These are phyloP conservation scores for Caloboletus inedulis DNA, from an alignment of 1,284 basidiomycete genomes.

Conservation along the genomic window DNA sequence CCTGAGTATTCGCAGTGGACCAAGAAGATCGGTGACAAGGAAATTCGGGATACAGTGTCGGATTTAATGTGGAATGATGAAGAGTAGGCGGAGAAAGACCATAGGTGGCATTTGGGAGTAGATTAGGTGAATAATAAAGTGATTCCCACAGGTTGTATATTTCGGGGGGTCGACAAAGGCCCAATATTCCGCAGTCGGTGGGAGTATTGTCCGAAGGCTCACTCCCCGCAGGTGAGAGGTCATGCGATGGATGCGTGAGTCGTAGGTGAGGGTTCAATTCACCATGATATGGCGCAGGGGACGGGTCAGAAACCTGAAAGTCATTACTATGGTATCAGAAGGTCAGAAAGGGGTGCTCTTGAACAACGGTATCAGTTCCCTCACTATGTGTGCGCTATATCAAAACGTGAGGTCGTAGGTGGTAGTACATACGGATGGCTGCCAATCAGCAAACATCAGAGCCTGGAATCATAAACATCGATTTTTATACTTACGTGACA, in stretches of 20 bases:
- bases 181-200: not conserved
- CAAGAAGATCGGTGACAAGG: slow-evolving; percentile 3
- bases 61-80: not conserved
- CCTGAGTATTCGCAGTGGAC: not conserved
- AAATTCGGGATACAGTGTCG: not conserved
- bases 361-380: not conserved
- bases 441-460: slow-evolving; percentile 4
- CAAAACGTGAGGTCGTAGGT: not conserved
- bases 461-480: not conserved
- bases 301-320: not conserved
- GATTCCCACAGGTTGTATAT: slow-evolving; percentile 7
- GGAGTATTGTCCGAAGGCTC: not conserved
- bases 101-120: not conserved
- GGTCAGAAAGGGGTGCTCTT: not conserved
- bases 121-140: not conserved
- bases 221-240: not conserved
- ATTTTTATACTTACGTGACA: slow-evolving; percentile 12
- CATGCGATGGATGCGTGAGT: not conserved
- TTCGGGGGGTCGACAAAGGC: not conserved
- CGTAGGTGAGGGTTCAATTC: not conserved
- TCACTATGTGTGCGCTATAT: slow-evolving; percentile 13
- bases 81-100: not conserved
- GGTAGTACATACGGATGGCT: slow-evolving; percentile 10
- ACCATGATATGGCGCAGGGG: not conserved
- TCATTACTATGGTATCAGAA: slow-evolving; percentile 5